Conservation (phyloP, 2,329 filamentous ascomycete species). For the Helotiales sp. region DNA sequence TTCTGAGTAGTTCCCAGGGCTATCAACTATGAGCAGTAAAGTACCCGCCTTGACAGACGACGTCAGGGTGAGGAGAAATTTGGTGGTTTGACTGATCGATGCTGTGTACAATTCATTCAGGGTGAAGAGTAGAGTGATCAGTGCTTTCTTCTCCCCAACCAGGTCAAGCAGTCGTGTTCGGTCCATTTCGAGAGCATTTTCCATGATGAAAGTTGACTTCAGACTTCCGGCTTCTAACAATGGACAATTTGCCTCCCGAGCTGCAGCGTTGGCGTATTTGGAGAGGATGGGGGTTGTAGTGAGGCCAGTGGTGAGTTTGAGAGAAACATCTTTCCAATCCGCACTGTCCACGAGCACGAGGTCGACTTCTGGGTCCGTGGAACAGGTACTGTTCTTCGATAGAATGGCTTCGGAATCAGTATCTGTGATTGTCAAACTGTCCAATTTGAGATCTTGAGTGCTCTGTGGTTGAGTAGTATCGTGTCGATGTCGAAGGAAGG, state of each 20-base stretch:
- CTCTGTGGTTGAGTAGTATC: conserved; percentile 19
- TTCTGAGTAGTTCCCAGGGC: conserved; percentile 90
- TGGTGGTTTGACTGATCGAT: conserved; percentile 74
- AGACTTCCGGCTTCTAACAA: conserved; percentile 51
- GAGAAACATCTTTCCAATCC: conserved; percentile 71
- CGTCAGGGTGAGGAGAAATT: conserved; percentile 74
- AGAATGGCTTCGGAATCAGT: background rate
- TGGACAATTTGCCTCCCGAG: conserved; percentile 51
- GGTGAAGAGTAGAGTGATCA: conserved; percentile 90
- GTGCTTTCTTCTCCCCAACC: conserved; percentile 46
- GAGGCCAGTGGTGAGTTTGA: conserved; percentile 61
- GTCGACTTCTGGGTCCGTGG: conserved; percentile 27
- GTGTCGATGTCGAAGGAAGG: conserved; percentile 50
- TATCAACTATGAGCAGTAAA: conserved; percentile 85
- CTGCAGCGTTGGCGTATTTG: conserved; percentile 56
- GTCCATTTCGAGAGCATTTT: conserved; percentile 55
- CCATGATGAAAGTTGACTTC: conserved; percentile 50
- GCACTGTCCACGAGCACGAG: conserved; percentile 81
- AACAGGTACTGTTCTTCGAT: background rate
- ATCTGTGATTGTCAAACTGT: conserved; percentile 21
- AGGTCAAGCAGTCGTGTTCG: conserved; percentile 42
- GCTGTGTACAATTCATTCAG: conserved; percentile 91
- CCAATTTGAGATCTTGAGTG: conserved; percentile 10
- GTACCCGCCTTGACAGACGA: conserved; percentile 61
- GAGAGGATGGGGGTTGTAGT: conserved; percentile 56